Percentiles rank a stretch among this genome's conserved stretches.
phyloP scores from a whole-genome alignment of 192 early-diverging fungal species.

The Podila verticillata region DNA sequence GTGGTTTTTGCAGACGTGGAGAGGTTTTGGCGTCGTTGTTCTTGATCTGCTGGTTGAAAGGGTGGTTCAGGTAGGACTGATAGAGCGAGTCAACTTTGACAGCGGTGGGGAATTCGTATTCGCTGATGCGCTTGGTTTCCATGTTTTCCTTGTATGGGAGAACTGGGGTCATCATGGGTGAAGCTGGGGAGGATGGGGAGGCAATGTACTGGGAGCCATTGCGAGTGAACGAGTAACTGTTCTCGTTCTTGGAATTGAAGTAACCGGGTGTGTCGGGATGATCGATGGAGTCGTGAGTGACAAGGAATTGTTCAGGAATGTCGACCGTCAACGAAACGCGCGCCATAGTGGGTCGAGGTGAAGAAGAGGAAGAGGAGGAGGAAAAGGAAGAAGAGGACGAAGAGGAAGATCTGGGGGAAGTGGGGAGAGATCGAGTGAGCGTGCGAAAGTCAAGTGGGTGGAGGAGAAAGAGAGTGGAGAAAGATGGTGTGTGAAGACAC shows the following conservation, averaged over 20 bases:
- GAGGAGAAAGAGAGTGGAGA: neutral
- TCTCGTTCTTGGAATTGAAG: neutral
- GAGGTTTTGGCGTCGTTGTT: neutral
- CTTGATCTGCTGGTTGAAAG: slow-evolving; percentile 15
- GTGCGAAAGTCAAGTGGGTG: too few relatives aligned
- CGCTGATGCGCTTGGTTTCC: neutral
- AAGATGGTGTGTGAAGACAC: too few relatives aligned
- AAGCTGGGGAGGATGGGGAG: neutral
- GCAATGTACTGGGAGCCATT: neutral
- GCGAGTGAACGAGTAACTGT: slow-evolving; percentile 1
- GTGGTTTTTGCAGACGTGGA: slow-evolving; percentile 4
- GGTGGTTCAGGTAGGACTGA: slow-evolving; percentile 35
- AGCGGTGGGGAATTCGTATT: slow-evolving; percentile 13
- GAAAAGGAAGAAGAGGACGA: neutral
- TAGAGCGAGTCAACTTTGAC: slow-evolving; percentile 33
- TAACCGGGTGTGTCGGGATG: neutral
- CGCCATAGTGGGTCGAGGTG: neutral
- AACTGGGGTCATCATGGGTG: slow-evolving; percentile 1
- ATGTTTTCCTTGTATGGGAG: neutral
- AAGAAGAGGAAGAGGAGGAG: neutral
- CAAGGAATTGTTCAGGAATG: neutral
- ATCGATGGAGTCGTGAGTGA: neutral
- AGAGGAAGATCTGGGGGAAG: neutral
- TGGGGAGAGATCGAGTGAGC: neutral
- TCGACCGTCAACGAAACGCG: neutral